These are phyloP conservation scores for Spencermartinsiella europaea DNA, from an alignment of 805 yeast genomes.

Conservation along the genomic window DNA sequence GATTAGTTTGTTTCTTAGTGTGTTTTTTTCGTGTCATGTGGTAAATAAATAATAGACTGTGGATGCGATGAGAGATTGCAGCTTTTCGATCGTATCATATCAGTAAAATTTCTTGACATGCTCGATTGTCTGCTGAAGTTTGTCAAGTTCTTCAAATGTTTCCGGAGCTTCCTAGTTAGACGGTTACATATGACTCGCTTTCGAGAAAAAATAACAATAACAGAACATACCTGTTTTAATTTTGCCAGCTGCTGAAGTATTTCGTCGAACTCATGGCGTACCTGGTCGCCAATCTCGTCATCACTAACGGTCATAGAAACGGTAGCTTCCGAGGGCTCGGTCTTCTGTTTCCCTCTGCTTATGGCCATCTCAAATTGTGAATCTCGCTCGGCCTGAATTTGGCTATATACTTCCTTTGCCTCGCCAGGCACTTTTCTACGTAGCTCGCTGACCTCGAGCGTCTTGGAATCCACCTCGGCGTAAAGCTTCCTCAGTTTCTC, in stretches of 20 bases:
- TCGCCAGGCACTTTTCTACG: slow-evolving; percentile 37
- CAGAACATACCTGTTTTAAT: neutral
- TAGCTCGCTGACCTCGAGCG: slow-evolving; percentile 50
- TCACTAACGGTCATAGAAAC: neutral
- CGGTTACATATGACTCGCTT: neutral
- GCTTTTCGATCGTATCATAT: too few relatives aligned
- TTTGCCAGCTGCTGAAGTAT: neutral
- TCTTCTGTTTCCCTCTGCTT: neutral
- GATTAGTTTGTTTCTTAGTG: neutral
- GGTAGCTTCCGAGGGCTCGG: neutral
- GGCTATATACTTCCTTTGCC: slow-evolving; percentile 31
- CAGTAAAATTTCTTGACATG: slow-evolving; percentile 1
- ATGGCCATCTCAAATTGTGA: neutral
- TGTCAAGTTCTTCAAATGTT: slow-evolving; percentile 1
- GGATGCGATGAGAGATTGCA: too few relatives aligned
- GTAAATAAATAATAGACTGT: neutral
- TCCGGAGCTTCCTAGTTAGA: slow-evolving; percentile 4
- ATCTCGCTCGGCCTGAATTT: slow-evolving; percentile 26
- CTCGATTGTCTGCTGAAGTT: slow-evolving; percentile 4
- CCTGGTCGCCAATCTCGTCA: neutral
- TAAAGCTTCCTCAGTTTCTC: slow-evolving; percentile 52
- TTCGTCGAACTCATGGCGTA: neutral
- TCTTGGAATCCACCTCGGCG: slow-evolving; percentile 56
- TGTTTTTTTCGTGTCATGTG: neutral
- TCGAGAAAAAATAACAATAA: neutral